phyloP scores from a whole-genome alignment of 176 grass and related monocot species.

The Bothriochloa decipiens region DNA sequence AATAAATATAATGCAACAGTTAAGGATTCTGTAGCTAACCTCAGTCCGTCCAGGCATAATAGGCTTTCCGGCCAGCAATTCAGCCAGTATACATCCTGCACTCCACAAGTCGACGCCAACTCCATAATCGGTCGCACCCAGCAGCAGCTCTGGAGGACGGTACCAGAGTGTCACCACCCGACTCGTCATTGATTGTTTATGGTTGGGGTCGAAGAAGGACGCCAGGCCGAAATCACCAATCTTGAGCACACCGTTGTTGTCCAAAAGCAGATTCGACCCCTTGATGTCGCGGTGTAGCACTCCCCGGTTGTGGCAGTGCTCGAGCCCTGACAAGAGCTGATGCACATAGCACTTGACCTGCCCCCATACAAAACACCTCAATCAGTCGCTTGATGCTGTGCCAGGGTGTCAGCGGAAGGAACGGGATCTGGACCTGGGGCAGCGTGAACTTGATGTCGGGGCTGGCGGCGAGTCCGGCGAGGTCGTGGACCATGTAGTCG shows the following conservation, averaged over 20 bases:
- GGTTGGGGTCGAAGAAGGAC: conserved; percentile 70
- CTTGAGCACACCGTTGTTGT: conserved; percentile 69
- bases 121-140: conserved; percentile 79
- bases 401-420: neutral
- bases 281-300: conserved; percentile 85
- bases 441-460: conserved; percentile 88
- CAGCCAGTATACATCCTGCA: conserved; percentile 80
- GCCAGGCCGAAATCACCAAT: conserved; percentile 84
- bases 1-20: neutral
- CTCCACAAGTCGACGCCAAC: conserved; percentile 80
- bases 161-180: conserved; percentile 86
- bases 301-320: conserved; percentile 76
- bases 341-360: conserved; percentile 95
- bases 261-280: conserved; percentile 74
- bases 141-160: conserved; percentile 72
- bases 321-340: conserved; percentile 73
- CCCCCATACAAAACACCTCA: conserved; percentile 26
- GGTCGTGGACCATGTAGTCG: conserved; percentile 89
- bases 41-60: conserved; percentile 90
- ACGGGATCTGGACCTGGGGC: conserved; percentile 65
- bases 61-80: conserved; percentile 80
- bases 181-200: conserved; percentile 83
- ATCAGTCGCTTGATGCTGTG: neutral
- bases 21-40: conserved; percentile 47
- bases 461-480: conserved; percentile 81